Conservation (phyloP, 2,329 filamentous ascomycete species). For the Ophiostoma sp. region DNA sequence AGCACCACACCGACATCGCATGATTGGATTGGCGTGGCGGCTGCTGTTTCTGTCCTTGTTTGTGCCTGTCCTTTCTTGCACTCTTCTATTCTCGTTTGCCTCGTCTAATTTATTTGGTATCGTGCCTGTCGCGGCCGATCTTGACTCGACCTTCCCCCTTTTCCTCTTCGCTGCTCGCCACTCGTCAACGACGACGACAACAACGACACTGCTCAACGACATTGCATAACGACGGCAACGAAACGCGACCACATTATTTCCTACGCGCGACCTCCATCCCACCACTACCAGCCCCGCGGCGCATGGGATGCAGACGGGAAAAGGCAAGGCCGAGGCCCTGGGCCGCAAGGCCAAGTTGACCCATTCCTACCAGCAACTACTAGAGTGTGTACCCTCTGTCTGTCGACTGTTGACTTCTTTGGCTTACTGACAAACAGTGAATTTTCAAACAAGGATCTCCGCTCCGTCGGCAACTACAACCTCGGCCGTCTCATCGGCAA, state of each 20-base stretch:
- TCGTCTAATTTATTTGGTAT: too few species aligned
- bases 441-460: slow-evolving; percentile 86
- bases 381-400: slow-evolving; percentile 62
- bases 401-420: not conserved
- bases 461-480: slow-evolving; percentile 89
- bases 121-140: too few species aligned
- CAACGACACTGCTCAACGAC: not conserved
- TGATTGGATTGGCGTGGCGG: not conserved
- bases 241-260: not conserved
- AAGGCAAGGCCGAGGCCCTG: slow-evolving; percentile 71
- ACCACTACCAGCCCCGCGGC: slow-evolving; percentile 17
- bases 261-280: not conserved
- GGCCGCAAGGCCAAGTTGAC: slow-evolving; percentile 74
- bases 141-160: not conserved
- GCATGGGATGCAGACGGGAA: slow-evolving; percentile 41
- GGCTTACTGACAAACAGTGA: slow-evolving; percentile 55
- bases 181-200: not conserved
- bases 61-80: not conserved
- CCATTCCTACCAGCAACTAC: slow-evolving; percentile 90
- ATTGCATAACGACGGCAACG: not conserved
- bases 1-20: not conserved
- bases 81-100: not conserved
- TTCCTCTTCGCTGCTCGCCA: not conserved
- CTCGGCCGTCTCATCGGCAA: slow-evolving; percentile 91
- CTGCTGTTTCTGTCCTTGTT: not conserved